Percentiles rank a stretch among this genome's conserved stretches.
Evolutionary conservation across 306 rosid genomes (phyloP).

Genomic region (Pueraria montana): DNA sequence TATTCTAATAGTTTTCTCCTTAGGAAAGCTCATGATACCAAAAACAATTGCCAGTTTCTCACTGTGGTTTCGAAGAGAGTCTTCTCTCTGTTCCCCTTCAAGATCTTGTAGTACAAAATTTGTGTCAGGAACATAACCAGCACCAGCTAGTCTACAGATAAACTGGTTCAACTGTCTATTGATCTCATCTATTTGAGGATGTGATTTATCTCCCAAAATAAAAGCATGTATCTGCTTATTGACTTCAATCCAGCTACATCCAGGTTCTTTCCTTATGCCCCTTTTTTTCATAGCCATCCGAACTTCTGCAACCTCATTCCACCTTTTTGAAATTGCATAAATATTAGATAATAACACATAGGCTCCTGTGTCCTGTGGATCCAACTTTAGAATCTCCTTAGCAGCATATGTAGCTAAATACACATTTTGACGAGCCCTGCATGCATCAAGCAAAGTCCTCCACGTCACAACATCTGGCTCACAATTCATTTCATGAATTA

Average conservation of each 20-base stretch:
- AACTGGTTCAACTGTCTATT: conserved; percentile 59
- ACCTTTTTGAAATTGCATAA: conserved; percentile 78
- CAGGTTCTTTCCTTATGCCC: conserved; percentile 88
- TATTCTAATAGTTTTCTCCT: conserved; percentile 72
- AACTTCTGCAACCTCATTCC: conserved; percentile 82
- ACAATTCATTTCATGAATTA: conserved; percentile 73
- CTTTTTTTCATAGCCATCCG: conserved; percentile 69
- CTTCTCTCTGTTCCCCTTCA: conserved; percentile 88
- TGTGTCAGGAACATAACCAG: conserved; percentile 86
- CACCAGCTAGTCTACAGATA: conserved; percentile 59
- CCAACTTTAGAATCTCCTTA: conserved; percentile 74
- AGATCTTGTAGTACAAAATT: conserved; percentile 92
- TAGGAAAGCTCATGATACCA: conserved; percentile 79
- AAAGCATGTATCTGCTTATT: conserved; percentile 78
- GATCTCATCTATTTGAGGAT: conserved; percentile 79
- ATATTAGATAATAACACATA: conserved; percentile 79
- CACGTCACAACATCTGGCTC: conserved; percentile 89
- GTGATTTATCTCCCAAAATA: conserved; percentile 76
- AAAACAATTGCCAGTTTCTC: conserved; percentile 82
- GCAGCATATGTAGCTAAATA: conserved; percentile 83
- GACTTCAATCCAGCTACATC: conserved; percentile 97
- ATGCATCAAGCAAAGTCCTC: conserved; percentile 91
- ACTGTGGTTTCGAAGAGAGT: conserved; percentile 81
- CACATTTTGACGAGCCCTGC: conserved; percentile 73
- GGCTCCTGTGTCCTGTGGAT: conserved; percentile 80